phyloP scores from a whole-genome alignment of 495 filamentous ascomycete species.

The Penicillium psychrofluorescens region DNA sequence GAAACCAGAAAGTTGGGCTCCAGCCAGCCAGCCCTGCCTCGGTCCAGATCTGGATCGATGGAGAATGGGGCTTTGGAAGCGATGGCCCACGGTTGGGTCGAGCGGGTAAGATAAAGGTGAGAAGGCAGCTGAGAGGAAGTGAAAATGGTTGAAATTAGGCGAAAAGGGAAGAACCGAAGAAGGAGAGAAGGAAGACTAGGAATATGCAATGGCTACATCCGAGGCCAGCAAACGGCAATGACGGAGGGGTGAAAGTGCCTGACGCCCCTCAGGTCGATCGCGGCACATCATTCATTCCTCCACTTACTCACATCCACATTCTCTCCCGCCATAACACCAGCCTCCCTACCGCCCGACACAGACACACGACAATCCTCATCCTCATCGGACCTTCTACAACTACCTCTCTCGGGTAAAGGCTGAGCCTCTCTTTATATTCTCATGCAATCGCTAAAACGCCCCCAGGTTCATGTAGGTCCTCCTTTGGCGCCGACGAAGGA shows the following conservation, averaged over 20 bases:
- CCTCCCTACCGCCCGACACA: no score
- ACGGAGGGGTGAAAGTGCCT: neutral
- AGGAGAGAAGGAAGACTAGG: neutral
- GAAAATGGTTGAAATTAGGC: neutral
- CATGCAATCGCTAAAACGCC: neutral
- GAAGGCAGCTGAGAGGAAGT: neutral
- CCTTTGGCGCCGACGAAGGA: neutral
- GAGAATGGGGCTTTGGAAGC: constrained; percentile 14
- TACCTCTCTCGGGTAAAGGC: constrained; percentile 2
- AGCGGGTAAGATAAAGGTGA: neutral
- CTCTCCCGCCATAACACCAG: no score
- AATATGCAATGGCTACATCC: neutral
- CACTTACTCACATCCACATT: no score
- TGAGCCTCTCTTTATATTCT: neutral
- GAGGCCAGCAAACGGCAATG: neutral
- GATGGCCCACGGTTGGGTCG: constrained; percentile 5
- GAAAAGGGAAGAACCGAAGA: neutral
- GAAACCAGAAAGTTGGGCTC: neutral
- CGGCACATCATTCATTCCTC: no score
- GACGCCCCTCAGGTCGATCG: neutral
- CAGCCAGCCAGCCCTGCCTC: constrained; percentile 7
- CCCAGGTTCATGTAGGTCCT: constrained; percentile 5
- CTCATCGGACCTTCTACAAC: neutral
- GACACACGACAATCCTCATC: no score
- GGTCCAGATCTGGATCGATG: constrained; percentile 21